A percentile compares a stretch with the other conserved stretches of the same genome.
Evolutionary conservation across 176 grass and related monocot genomes (phyloP).

Genomic region (Bonia amplexicaulis): DNA sequence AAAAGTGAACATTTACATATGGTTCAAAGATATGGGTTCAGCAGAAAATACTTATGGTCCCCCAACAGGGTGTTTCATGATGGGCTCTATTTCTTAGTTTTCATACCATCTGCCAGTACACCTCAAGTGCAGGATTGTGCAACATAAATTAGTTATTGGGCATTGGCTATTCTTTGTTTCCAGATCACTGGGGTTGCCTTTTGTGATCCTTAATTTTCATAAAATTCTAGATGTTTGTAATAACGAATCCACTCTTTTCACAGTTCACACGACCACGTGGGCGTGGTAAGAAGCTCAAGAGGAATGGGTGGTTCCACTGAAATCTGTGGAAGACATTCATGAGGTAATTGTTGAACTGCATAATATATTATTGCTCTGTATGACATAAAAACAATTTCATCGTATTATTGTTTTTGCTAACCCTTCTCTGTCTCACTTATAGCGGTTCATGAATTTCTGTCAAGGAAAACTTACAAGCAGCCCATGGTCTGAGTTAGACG

Average conservation of each 20-base stretch:
- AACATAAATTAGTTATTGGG: background rate
- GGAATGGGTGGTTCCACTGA: constrained; percentile 81
- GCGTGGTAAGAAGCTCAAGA: constrained; percentile 70
- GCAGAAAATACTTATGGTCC: background rate
- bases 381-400: background rate
- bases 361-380: background rate
- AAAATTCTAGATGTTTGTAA: background rate
- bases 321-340: constrained; percentile 66
- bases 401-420: background rate
- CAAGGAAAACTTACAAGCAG: constrained; percentile 66
- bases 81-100: background rate
- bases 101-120: background rate
- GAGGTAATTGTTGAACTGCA: constrained; percentile 40
- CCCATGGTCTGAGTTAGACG: constrained; percentile 83
- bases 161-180: background rate
- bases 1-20: background rate
- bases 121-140: background rate
- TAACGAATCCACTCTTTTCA: background rate
- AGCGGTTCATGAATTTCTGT: constrained; percentile 67
- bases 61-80: background rate
- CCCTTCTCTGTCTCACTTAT: background rate
- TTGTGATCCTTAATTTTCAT: constrained; percentile 1
- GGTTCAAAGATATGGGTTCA: background rate
- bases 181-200: background rate
- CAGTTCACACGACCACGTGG: constrained; percentile 76